phyloP scores from a whole-genome alignment of 331 rosid species.

The Phaseolus coccineus region DNA sequence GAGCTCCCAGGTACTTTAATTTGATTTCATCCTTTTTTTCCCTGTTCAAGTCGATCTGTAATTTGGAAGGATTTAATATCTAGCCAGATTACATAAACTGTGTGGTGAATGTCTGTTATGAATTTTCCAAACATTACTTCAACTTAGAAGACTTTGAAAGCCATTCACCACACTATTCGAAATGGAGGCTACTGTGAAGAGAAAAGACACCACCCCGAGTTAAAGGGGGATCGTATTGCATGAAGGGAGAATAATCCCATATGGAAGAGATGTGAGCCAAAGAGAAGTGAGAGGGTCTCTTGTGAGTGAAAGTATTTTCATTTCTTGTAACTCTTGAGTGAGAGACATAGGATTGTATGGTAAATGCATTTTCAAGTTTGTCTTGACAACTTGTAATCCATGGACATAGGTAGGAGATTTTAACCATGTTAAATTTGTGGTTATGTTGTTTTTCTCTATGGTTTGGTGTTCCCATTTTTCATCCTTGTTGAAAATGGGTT shows the following conservation, averaged over 20 bases:
- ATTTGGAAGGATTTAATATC: slow-evolving; percentile 16
- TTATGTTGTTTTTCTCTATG: background rate
- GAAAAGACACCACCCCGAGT: background rate
- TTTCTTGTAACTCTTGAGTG: background rate
- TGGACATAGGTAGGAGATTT: background rate
- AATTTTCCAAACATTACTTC: background rate
- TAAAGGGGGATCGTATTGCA: background rate
- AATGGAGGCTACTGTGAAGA: background rate
- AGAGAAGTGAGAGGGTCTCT: background rate
- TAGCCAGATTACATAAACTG: background rate
- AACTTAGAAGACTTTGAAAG: background rate
- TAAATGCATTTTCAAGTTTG: background rate
- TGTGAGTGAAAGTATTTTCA: background rate
- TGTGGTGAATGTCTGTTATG: background rate
- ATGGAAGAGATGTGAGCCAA: background rate
- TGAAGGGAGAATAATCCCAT: background rate
- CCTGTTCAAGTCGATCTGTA: background rate
- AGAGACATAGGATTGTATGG: background rate
- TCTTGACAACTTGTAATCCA: background rate
- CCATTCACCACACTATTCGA: background rate
- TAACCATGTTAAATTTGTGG: background rate
- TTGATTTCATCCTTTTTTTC: slow-evolving; percentile 15
- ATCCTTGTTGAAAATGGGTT: background rate
- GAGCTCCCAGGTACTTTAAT: slow-evolving; percentile 65
- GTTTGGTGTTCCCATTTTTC: background rate